Conservation (phyloP, 1,284 basidiomycete genomes). For the Kwoniella shivajii region DNA sequence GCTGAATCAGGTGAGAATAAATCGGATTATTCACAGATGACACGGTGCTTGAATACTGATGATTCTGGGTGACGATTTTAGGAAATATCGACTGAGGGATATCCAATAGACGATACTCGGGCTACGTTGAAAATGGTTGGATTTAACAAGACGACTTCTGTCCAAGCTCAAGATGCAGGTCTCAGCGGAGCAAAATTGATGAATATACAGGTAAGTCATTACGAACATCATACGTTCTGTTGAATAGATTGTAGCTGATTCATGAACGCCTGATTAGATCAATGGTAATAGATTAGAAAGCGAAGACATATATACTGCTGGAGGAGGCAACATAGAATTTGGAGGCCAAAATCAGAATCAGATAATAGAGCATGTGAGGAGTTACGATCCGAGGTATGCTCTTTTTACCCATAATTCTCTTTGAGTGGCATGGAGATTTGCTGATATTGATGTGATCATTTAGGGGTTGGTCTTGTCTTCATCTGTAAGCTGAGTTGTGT, state of each 20-base stretch:
- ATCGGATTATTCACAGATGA: background rate
- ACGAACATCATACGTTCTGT: background rate
- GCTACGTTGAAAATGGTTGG: constrained; percentile 65
- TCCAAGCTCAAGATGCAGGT: constrained; percentile 64
- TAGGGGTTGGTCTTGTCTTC: constrained; percentile 47
- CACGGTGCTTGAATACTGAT: background rate
- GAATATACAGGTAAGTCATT: constrained; percentile 65
- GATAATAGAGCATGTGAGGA: constrained; percentile 43
- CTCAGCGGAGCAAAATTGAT: constrained; percentile 66
- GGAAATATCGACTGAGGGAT: constrained; percentile 75
- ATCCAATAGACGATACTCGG: constrained; percentile 63
- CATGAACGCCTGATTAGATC: constrained; percentile 37
- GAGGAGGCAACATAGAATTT: constrained; percentile 51
- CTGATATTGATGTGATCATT: background rate
- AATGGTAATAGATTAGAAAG: constrained; percentile 48
- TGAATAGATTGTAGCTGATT: background rate
- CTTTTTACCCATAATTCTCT: background rate
- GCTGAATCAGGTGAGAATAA: constrained; percentile 53
- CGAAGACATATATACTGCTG: constrained; percentile 35
- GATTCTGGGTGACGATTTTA: constrained; percentile 48
- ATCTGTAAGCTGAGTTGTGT: constrained; percentile 31
- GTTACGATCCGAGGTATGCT: constrained; percentile 45
- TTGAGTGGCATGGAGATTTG: background rate
- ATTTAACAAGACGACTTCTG: constrained; percentile 62
- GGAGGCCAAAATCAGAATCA: constrained; percentile 51